phyloP scores from a whole-genome alignment of 169 alveolate genomes.

The Plasmodium gonderi region DNA sequence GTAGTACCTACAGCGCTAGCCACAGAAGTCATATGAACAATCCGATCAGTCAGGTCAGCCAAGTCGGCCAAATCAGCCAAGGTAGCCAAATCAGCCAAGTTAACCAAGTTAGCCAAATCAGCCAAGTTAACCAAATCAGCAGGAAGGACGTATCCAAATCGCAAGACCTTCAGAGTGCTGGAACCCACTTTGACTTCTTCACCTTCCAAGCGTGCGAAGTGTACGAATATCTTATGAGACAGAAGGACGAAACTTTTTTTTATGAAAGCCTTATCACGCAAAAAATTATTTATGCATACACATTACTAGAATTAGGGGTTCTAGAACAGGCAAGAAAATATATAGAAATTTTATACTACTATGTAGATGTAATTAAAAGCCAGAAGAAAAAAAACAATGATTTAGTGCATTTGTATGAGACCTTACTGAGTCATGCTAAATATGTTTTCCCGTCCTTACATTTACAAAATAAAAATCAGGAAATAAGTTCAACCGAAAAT shows the following conservation, averaged over 20 bases:
- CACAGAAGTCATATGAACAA: too few relatives aligned
- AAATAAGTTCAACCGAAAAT: background rate
- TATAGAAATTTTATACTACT: conserved; percentile 29
- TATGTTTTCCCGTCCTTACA: conserved; percentile 4
- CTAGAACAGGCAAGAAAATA: conserved; percentile 43
- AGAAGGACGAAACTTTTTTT: conserved; percentile 36
- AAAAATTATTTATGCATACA: conserved; percentile 29
- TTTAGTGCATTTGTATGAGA: conserved; percentile 26
- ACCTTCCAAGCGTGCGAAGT: conserved; percentile 54
- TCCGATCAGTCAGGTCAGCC: too few relatives aligned
- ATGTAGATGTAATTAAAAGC: conserved; percentile 66
- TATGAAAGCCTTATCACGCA: conserved; percentile 20
- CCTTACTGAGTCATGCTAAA: conserved; percentile 3
- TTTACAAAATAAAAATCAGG: background rate
- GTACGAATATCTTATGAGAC: conserved; percentile 37
- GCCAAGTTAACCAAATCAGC: too few relatives aligned
- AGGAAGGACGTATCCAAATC: background rate
- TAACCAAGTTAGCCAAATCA: too few relatives aligned
- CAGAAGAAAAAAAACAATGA: conserved; percentile 32
- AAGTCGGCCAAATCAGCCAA: too few relatives aligned
- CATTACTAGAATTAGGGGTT: conserved; percentile 38
- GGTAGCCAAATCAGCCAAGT: too few relatives aligned
- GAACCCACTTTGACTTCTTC: conserved; percentile 8
- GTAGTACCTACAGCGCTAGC: too few relatives aligned
- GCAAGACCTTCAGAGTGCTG: background rate